Evolutionary conservation across 352 stramenopile species (phyloP).

Genomic region (Phytophthora crassamura): DNA sequence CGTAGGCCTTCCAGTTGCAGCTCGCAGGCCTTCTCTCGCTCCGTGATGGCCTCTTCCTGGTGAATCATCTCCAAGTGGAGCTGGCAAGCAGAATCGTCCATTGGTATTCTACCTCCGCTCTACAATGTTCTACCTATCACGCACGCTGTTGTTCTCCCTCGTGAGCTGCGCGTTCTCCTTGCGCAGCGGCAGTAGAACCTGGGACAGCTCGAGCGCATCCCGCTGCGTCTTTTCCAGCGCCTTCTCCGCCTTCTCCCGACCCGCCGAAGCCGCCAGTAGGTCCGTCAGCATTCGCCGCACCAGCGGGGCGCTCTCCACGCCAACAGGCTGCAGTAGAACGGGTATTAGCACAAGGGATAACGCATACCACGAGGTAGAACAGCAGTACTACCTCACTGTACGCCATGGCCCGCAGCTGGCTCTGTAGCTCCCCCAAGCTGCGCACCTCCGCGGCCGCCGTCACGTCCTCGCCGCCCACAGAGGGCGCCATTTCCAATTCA

Average conservation of each 20-base stretch:
- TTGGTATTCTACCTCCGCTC: constrained; percentile 1
- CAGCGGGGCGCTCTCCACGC: constrained; percentile 63
- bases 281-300: constrained; percentile 67
- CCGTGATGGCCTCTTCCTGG: constrained; percentile 74
- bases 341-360: not conserved
- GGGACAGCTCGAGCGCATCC: constrained; percentile 68
- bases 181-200: constrained; percentile 73
- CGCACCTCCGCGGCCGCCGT: constrained; percentile 51
- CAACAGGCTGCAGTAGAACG: constrained; percentile 47
- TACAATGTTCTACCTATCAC: constrained; percentile 1
- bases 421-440: constrained; percentile 64
- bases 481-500: constrained; percentile 38
- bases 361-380: not conserved
- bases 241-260: constrained; percentile 42
- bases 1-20: constrained; percentile 69
- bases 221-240: constrained; percentile 62
- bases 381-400: constrained; percentile 58
- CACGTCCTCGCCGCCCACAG: constrained; percentile 39
- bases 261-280: constrained; percentile 42
- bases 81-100: constrained; percentile 28
- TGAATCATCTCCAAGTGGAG: constrained; percentile 84
- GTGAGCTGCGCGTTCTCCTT: constrained; percentile 81
- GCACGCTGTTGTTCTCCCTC: constrained; percentile 81
- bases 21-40: constrained; percentile 70
- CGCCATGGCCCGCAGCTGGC: constrained; percentile 57